These are phyloP conservation scores for Alternaria longipes DNA, from an alignment of 2,329 filamentous ascomycete genomes.

Conservation along the genomic window DNA sequence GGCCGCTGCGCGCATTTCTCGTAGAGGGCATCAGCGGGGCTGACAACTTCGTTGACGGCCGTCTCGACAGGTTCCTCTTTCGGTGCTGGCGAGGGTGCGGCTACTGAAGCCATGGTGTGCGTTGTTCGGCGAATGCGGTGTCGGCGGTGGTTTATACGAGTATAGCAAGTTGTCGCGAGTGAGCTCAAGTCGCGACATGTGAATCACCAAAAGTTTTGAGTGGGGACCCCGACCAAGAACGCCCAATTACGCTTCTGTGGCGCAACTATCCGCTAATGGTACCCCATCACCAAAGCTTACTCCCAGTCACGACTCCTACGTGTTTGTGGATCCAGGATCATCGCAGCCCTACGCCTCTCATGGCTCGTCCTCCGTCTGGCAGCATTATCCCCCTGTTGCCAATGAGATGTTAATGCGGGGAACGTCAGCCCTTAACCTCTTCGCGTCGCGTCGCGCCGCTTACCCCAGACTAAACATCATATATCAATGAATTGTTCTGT, in stretches of 20 bases:
- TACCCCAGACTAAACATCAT: not conserved
- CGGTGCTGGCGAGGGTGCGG: slow-evolving; percentile 25
- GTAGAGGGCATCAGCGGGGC: slow-evolving; percentile 48
- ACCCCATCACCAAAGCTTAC: not conserved
- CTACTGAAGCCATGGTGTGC: slow-evolving; percentile 36
- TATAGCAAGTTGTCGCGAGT: slow-evolving; percentile 10
- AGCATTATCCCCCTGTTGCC: not conserved
- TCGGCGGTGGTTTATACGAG: slow-evolving; percentile 33
- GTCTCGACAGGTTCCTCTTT: slow-evolving; percentile 29
- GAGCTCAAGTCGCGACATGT: slow-evolving; percentile 12
- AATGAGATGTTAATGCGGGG: slow-evolving; percentile 6
- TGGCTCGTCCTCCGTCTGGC: not conserved
- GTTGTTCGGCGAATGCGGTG: slow-evolving; percentile 14
- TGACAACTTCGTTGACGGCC: slow-evolving; percentile 21
- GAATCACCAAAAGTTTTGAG: slow-evolving; percentile 15
- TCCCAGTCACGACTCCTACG: not conserved
- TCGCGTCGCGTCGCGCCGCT: slow-evolving; percentile 7
- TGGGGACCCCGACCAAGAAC: slow-evolving; percentile 3
- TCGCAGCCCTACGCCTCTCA: not conserved
- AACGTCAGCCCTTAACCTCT: not conserved
- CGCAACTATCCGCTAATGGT: not conserved
- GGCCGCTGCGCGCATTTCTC: slow-evolving; percentile 49
- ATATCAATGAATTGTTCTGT: not conserved
- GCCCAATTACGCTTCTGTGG: slow-evolving; percentile 6
- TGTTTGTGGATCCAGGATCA: not conserved